Evolutionary conservation across 371 early-diverging fungal genomes (phyloP).

Genomic region (Rhizopus delemar): DNA sequence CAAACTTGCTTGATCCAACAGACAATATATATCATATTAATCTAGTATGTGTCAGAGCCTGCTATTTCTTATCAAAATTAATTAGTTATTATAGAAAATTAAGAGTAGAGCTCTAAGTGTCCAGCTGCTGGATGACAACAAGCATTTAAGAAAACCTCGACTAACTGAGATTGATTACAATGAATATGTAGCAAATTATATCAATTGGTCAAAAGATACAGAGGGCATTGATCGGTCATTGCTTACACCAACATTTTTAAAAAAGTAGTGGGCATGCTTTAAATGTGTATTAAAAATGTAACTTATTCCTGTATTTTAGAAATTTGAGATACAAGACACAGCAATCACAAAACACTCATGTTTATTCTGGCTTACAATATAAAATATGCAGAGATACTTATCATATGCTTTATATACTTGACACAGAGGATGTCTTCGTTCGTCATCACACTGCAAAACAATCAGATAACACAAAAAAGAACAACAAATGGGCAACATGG

Average conservation of each 20-base stretch:
- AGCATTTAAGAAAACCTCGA: slow-evolving; percentile 20
- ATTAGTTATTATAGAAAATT: slow-evolving; percentile 6
- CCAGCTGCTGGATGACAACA: slow-evolving; percentile 71
- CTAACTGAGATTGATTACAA: slow-evolving; percentile 82
- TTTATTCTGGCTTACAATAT: slow-evolving; percentile 45
- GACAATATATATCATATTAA: slow-evolving; percentile 79
- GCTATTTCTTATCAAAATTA: background rate
- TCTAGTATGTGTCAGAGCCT: slow-evolving; percentile 49
- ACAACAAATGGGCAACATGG: slow-evolving; percentile 12
- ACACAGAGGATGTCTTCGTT: slow-evolving; percentile 44
- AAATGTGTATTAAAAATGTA: background rate
- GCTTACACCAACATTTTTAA: slow-evolving; percentile 54
- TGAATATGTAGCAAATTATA: slow-evolving; percentile 84
- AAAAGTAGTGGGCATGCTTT: slow-evolving; percentile 9
- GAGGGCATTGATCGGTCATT: slow-evolving; percentile 56
- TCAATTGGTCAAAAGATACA: slow-evolving; percentile 65
- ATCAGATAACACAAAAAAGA: background rate
- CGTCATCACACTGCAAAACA: slow-evolving; percentile 18
- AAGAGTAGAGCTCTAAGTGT: slow-evolving; percentile 61
- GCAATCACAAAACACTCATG: slow-evolving; percentile 24
- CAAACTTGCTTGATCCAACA: slow-evolving; percentile 52
- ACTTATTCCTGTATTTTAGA: slow-evolving; percentile 9
- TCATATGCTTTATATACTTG: slow-evolving; percentile 53
- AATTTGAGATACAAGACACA: slow-evolving; percentile 20
- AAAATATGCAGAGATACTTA: slow-evolving; percentile 50